A percentile compares a stretch with the other conserved stretches of the same genome.
These are phyloP conservation scores for Bidens hawaiensis DNA, from an alignment of 140 eudicot genomes.

Conservation along the genomic window DNA sequence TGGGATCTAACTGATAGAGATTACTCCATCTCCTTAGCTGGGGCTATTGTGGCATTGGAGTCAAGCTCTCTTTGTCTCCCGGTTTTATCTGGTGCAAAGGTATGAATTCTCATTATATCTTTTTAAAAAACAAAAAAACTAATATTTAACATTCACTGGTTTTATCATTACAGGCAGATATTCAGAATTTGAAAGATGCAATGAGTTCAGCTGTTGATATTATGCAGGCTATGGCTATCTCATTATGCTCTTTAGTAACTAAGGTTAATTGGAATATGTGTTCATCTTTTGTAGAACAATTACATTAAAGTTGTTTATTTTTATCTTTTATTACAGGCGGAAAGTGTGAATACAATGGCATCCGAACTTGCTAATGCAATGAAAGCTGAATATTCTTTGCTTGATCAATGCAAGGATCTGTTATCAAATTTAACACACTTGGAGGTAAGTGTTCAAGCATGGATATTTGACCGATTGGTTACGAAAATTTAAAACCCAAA, in stretches of 20 bases:
- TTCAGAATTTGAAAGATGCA: slow-evolving; percentile 48
- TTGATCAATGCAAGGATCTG: slow-evolving; percentile 60
- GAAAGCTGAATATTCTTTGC: slow-evolving; percentile 44
- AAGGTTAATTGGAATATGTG: slow-evolving; percentile 35
- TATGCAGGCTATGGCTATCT: slow-evolving; percentile 59
- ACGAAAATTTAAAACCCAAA: too few species aligned
- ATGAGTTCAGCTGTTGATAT: slow-evolving; percentile 65
- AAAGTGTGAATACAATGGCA: slow-evolving; percentile 49
- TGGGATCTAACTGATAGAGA: slow-evolving; percentile 52
- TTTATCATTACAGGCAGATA: slow-evolving; percentile 49
- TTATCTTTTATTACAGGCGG: slow-evolving; percentile 40
- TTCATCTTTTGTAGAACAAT: neutral
- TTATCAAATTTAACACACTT: slow-evolving; percentile 47
- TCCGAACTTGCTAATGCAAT: slow-evolving; percentile 51
- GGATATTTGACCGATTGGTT: neutral
- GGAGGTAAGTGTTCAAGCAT: slow-evolving; percentile 41
- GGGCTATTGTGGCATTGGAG: slow-evolving; percentile 49
- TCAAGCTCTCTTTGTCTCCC: slow-evolving; percentile 78
- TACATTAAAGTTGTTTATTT: neutral
- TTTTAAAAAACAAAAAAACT: neutral
- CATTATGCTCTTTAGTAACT: slow-evolving; percentile 42
- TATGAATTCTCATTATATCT: slow-evolving; percentile 19
- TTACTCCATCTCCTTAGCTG: slow-evolving; percentile 49
- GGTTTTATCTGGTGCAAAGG: slow-evolving; percentile 65
- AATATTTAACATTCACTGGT: neutral